Evolutionary conservation across 306 rosid species (phyloP).

Genomic region (Hippophae rhamnoides): DNA sequence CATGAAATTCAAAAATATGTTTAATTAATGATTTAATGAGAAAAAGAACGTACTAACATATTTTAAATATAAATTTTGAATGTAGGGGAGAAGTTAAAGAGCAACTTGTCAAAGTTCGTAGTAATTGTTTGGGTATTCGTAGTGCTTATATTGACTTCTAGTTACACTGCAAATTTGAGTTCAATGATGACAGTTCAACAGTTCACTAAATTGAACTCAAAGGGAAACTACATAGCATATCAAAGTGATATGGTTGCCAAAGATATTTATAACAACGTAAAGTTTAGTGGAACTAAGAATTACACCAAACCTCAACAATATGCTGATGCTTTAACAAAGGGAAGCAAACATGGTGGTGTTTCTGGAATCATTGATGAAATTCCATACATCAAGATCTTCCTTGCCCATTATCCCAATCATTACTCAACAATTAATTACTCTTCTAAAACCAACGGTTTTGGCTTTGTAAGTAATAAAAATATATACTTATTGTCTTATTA

Average conservation of each 20-base stretch:
- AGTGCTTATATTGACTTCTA: slow-evolving; percentile 14
- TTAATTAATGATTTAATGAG: too few relatives aligned
- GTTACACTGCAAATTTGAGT: slow-evolving; percentile 19
- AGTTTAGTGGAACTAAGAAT: background rate
- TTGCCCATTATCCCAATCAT: slow-evolving; percentile 9
- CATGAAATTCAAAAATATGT: too few relatives aligned
- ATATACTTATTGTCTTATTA: too few relatives aligned
- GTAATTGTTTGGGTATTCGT: slow-evolving; percentile 19
- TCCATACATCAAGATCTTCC: slow-evolving; percentile 19
- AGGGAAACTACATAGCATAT: background rate
- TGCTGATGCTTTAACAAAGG: slow-evolving; percentile 20
- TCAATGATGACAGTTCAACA: slow-evolving; percentile 20
- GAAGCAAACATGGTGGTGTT: slow-evolving; percentile 19
- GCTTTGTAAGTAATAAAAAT: slow-evolving; percentile 21
- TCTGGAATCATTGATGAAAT: slow-evolving; percentile 22
- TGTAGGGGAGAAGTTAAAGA: slow-evolving; percentile 12
- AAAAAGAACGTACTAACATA: background rate
- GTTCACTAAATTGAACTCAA: slow-evolving; percentile 1
- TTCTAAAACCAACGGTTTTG: slow-evolving; percentile 20
- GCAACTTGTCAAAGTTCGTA: slow-evolving; percentile 10
- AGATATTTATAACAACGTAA: background rate
- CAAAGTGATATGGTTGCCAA: background rate
- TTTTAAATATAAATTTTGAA: too few relatives aligned
- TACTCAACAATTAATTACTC: slow-evolving; percentile 3
- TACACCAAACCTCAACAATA: slow-evolving; percentile 1